A percentile compares a stretch with the other conserved stretches of the same genome.
phyloP scores from a whole-genome alignment of 352 stramenopile genomes.

The Thalassiosira hispida region DNA sequence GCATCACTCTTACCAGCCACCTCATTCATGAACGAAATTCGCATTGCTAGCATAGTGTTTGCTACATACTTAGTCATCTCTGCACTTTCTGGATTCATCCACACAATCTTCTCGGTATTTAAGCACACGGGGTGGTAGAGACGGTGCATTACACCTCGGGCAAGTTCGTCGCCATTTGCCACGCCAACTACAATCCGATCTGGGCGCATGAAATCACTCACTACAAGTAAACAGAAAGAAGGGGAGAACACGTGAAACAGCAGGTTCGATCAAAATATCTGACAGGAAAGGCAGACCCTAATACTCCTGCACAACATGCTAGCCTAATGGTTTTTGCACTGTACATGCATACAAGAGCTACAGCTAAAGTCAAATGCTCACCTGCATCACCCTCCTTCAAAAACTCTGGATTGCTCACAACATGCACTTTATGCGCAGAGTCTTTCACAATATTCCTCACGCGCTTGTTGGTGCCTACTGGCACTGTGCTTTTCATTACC shows the following conservation, averaged over 20 bases:
- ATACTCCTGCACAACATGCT: too few species aligned
- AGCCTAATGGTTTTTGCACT: too few species aligned
- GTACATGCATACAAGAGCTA: too few species aligned
- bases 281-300: too few species aligned
- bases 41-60: slow-evolving; percentile 44
- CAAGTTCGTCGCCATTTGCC: slow-evolving; percentile 17
- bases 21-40: slow-evolving; percentile 55
- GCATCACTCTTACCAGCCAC: slow-evolving; percentile 6
- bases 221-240: too few species aligned
- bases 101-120: slow-evolving; percentile 35
- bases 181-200: slow-evolving; percentile 45
- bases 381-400: slow-evolving; percentile 46
- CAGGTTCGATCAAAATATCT: too few species aligned
- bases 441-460: slow-evolving; percentile 41
- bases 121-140: slow-evolving; percentile 46
- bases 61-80: slow-evolving; percentile 51
- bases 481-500: slow-evolving; percentile 39
- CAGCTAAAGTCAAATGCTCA: too few species aligned
- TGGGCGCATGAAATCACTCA: slow-evolving; percentile 37
- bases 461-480: slow-evolving; percentile 34
- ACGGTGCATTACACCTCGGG: slow-evolving; percentile 27
- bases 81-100: slow-evolving; percentile 28
- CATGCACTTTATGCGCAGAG: slow-evolving; percentile 17
- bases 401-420: slow-evolving; percentile 51
- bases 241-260: too few species aligned